Evolutionary conservation across 495 filamentous ascomycete species (phyloP).

Genomic region (Filosporella fistucella): DNA sequence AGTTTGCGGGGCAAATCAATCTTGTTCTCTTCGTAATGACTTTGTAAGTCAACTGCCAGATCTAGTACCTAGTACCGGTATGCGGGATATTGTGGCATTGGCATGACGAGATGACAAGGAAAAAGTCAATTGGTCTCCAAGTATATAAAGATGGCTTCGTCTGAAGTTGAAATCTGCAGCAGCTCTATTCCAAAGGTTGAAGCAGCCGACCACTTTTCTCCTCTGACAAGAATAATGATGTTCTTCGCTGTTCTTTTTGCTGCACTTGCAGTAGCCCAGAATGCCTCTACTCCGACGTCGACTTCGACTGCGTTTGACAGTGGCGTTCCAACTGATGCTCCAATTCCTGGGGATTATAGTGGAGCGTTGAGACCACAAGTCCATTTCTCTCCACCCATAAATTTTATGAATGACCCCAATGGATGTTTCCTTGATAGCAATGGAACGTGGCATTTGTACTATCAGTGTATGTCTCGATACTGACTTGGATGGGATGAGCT

Average conservation of each 20-base stretch:
- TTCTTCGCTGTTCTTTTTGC: slow-evolving; percentile 11
- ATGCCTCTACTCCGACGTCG: slow-evolving; percentile 9
- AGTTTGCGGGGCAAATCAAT: too few relatives aligned
- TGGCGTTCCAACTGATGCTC: slow-evolving; percentile 14
- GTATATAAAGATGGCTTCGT: not conserved
- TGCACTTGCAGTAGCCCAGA: slow-evolving; percentile 2
- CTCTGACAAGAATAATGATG: slow-evolving; percentile 1
- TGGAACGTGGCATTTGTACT: slow-evolving; percentile 50
- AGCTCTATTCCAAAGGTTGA: not conserved
- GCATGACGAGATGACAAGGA: not conserved
- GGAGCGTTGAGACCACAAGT: slow-evolving; percentile 37
- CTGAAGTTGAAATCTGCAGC: not conserved
- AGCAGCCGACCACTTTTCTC: too few relatives aligned
- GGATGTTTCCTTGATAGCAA: slow-evolving; percentile 45
- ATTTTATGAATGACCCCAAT: slow-evolving; percentile 60
- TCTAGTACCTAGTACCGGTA: too few relatives aligned
- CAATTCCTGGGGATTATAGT: slow-evolving; percentile 17
- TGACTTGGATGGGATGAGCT: not conserved
- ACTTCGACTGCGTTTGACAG: slow-evolving; percentile 12
- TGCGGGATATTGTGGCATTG: not conserved
- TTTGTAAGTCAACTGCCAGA: too few relatives aligned
- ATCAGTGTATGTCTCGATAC: slow-evolving; percentile 32
- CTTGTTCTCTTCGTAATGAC: too few relatives aligned
- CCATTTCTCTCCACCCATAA: slow-evolving; percentile 47
- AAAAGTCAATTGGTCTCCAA: slow-evolving; percentile 2